Conservation (phyloP, 306 rosid species). For the Abrus pulchellus region DNA sequence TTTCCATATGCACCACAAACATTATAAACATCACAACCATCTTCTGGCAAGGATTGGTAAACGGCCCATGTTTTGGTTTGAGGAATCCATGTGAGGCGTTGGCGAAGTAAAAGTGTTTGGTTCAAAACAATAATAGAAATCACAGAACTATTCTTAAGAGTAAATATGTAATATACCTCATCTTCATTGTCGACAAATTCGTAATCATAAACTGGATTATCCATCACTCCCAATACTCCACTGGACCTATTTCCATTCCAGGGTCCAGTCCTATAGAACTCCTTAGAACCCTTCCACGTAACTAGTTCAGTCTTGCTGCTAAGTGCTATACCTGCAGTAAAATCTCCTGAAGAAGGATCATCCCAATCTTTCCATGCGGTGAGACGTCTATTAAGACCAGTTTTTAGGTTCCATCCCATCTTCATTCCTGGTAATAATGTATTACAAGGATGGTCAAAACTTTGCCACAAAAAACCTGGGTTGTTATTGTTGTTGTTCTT, state of each 20-base stretch:
- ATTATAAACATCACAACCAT: conserved; percentile 36
- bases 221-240: conserved; percentile 7
- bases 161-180: conserved; percentile 12
- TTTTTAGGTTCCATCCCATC: conserved; percentile 59
- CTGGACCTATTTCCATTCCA: conserved; percentile 54
- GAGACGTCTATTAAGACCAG: conserved; percentile 46
- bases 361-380: conserved; percentile 61
- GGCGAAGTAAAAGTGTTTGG: conserved; percentile 1
- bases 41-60: background rate
- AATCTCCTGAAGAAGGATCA: conserved; percentile 61
- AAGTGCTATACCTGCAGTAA: conserved; percentile 28
- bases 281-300: conserved; percentile 40
- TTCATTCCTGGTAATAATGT: conserved; percentile 55
- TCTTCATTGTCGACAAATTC: conserved; percentile 1
- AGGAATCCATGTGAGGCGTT: conserved; percentile 8
- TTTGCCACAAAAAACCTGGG: conserved; percentile 56
- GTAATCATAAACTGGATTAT: background rate
- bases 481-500: conserved; percentile 37
- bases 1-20: conserved; percentile 44
- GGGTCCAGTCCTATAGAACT: conserved; percentile 54
- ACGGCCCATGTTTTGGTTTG: conserved; percentile 24
- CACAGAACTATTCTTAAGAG: background rate
- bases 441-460: conserved; percentile 69
- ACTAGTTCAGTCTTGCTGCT: conserved; percentile 46
- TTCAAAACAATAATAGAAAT: conserved; percentile 42